A percentile compares a stretch with the other conserved stretches of the same genome.
These are phyloP conservation scores for Rhodotorula babjevae DNA, from an alignment of 768 basidiomycete genomes.

Conservation along the genomic window DNA sequence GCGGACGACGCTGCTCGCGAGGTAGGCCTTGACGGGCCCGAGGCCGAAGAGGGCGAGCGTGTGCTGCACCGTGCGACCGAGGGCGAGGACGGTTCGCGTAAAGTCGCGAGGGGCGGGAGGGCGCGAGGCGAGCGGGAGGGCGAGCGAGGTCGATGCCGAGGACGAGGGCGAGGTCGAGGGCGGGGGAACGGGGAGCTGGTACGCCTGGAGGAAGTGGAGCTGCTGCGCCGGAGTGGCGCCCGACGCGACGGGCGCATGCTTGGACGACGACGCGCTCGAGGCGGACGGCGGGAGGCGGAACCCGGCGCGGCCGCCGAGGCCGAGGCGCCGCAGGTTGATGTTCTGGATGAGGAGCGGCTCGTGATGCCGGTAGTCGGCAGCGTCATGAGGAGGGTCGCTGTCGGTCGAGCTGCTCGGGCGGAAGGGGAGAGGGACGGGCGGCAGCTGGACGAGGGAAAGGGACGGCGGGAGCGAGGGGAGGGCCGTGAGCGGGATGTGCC, in stretches of 20 bases:
- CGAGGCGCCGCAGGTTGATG: constrained; percentile 14
- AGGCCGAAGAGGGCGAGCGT: constrained; percentile 32
- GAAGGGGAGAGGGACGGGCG: background rate
- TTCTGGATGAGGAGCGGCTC: background rate
- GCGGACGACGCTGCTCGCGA: background rate
- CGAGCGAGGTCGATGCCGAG: background rate
- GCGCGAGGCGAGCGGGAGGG: background rate
- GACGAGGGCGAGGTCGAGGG: background rate
- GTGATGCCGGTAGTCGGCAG: background rate
- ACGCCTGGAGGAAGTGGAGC: constrained; percentile 14
- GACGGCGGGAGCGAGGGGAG: constrained; percentile 2
- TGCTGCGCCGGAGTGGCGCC: background rate
- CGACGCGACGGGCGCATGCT: background rate
- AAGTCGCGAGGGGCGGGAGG: background rate
- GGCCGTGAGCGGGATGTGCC: background rate
- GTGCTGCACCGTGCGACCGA: constrained; percentile 30
- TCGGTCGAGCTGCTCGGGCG: background rate
- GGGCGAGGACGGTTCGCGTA: constrained; percentile 6
- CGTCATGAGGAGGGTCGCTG: too few species aligned
- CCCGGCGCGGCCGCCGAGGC: constrained; percentile 1
- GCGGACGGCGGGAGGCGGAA: background rate
- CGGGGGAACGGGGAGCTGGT: background rate
- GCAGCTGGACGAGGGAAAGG: background rate
- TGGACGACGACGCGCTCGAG: background rate
- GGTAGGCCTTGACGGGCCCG: constrained; percentile 17